A percentile compares a stretch with the other conserved stretches of the same genome.
Conservation (phyloP, 495 filamentous ascomycete genomes). For the Aspergillus ostianus region DNA sequence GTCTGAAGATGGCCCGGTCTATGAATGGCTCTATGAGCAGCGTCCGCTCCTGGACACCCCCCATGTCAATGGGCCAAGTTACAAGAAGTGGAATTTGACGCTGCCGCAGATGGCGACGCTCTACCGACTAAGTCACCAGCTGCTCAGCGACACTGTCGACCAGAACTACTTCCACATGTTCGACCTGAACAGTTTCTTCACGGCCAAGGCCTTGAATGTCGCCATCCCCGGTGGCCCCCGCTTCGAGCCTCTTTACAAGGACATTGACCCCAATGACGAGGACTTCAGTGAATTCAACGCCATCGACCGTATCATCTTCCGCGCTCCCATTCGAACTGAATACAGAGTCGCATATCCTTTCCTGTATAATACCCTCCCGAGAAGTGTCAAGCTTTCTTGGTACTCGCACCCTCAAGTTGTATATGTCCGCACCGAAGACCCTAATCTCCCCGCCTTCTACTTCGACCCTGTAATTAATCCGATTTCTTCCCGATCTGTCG, state of each 20-base stretch:
- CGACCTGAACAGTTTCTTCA: constrained; percentile 90
- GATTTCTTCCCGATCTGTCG: constrained; percentile 92
- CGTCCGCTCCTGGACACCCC: constrained; percentile 85
- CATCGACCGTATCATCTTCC: constrained; percentile 99
- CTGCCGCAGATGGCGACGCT: constrained; percentile 96
- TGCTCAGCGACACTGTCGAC: constrained; percentile 90
- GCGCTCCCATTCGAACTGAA: constrained; percentile 91
- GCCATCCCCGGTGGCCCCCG: constrained; percentile 95
- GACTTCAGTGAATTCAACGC: constrained; percentile 99
- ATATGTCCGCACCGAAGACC: constrained; percentile 85
- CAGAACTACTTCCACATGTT: constrained; percentile 99
- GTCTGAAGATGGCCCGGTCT: constrained; percentile 85
- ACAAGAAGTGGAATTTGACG: constrained; percentile 92
- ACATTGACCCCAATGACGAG: constrained; percentile 98
- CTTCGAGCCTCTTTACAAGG: constrained; percentile 98
- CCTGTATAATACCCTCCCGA: constrained; percentile 92
- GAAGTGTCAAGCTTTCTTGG: constrained; percentile 91
- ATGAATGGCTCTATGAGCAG: constrained; percentile 98
- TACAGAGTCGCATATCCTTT: constrained; percentile 92
- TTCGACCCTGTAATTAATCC: constrained; percentile 98
- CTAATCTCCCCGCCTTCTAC: constrained; percentile 90
- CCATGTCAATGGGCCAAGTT: constrained; percentile 95
- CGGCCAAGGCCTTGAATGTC: constrained; percentile 95
- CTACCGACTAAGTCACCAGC: constrained; percentile 85
- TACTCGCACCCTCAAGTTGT: constrained; percentile 93